Evolutionary conservation across 345 rosid genomes (phyloP).

Genomic region (Odontarrhena argentea): DNA sequence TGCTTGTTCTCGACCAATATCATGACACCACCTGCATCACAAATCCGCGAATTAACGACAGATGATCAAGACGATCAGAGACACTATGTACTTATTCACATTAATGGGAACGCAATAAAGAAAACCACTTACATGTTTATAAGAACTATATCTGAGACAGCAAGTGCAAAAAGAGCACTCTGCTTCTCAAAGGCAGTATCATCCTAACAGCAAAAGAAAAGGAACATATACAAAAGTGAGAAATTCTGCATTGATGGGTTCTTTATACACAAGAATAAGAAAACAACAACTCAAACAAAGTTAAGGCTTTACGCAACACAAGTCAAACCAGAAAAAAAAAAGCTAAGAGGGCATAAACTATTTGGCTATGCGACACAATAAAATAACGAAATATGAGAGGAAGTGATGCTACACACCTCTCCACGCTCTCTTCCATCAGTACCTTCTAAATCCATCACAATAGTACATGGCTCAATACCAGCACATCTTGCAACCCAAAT

Average conservation of each 20-base stretch:
- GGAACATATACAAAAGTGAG: constrained; percentile 22
- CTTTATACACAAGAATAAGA: background rate
- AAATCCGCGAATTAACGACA: constrained; percentile 28
- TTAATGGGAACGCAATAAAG: constrained; percentile 11
- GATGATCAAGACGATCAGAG: constrained; percentile 7
- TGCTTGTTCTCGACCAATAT: constrained; percentile 99
- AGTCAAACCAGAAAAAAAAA: constrained; percentile 7
- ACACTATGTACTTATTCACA: constrained; percentile 5
- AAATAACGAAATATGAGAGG: constrained; percentile 5
- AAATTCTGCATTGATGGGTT: constrained; percentile 4
- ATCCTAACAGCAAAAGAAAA: constrained; percentile 55
- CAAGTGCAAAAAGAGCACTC: constrained; percentile 47
- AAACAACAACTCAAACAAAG: background rate
- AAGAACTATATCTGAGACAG: constrained; percentile 96
- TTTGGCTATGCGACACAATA: background rate
- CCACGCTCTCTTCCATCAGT: constrained; percentile 99
- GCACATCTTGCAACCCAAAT: constrained; percentile 90
- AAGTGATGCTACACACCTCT: constrained; percentile 57
- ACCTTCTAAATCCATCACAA: constrained; percentile 99
- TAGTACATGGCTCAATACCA: constrained; percentile 90
- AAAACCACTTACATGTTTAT: constrained; percentile 81
- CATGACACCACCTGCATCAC: constrained; percentile 95
- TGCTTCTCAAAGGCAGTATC: constrained; percentile 98
- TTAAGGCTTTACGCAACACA: constrained; percentile 16
- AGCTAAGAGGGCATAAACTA: background rate